Evolutionary conservation across 2,329 filamentous ascomycete genomes (phyloP), one percentile per base, ranked within the genome.

Genomic region (Aureobasidium sp.): DNA sequence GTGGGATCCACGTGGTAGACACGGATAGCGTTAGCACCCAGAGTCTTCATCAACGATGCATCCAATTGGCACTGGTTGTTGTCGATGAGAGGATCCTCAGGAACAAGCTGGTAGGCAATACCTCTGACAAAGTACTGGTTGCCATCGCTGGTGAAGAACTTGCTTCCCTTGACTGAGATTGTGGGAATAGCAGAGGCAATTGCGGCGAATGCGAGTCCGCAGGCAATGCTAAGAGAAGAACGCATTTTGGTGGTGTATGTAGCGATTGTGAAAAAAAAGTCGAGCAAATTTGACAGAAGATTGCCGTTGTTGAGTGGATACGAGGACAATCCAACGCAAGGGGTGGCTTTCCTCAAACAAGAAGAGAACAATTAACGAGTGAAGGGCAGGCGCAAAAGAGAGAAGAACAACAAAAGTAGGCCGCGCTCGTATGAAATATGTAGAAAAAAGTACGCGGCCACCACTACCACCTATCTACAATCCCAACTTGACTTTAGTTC

Each of bases 121-220:
- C 73, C 90, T 77, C 92, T 94, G 74, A 94, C 82, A 74, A 85
- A 94, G 79, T 89, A 95, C 71, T 95, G 90, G 36, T 86, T 81
- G 66, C 90, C 90, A 72, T 92, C 84, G 69, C 83, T 84, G 67
- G 85, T 86, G 78, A 95, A 96, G 79, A 96, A 91, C 76, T 95
- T 96, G 77, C 87, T 86, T 55, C 90, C 90, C 59, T 87, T 83
- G 44, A 76, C 75, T 16, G 78, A 77, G 65, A 87, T 82, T 60
- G 81, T 81, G 39, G 81, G 76, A 52, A 85, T 76, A 34, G 82
- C 78, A 67, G 72, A 69, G 61, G 75, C 78, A 61, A 69, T 67
- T 21, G 70, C 67, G 16, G 66, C 66, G n/a, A 67, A 60, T n/a
- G 61, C 61, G n/a, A 48, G 11, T 32, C 53, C 30, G 53, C 44